phyloP scores from a whole-genome alignment of 2,329 filamentous ascomycete species.

The Canariomyces notabilis region DNA sequence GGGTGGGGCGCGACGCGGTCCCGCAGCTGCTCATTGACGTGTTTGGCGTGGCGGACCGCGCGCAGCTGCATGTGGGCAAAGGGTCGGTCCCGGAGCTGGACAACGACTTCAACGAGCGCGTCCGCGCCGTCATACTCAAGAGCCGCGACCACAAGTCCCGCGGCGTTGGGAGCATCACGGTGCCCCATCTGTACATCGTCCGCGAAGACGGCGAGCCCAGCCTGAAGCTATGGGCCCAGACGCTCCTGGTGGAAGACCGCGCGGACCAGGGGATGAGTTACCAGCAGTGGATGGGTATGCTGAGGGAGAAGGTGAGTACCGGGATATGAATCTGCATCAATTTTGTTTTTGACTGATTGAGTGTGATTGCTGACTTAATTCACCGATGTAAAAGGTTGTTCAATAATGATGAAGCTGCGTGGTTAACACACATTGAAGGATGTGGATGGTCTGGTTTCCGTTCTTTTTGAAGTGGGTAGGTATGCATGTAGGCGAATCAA shows the following conservation, averaged over 20 bases:
- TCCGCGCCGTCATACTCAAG: slow-evolving; percentile 87
- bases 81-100: slow-evolving; percentile 79
- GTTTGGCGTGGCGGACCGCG: slow-evolving; percentile 80
- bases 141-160: slow-evolving; percentile 80
- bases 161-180: slow-evolving; percentile 86
- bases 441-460: too few species aligned
- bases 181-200: slow-evolving; percentile 88
- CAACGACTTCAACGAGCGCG: slow-evolving; percentile 93
- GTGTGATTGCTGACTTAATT: slow-evolving; percentile 9
- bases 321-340: too few species aligned
- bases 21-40: slow-evolving; percentile 84
- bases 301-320: slow-evolving; percentile 81
- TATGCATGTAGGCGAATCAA: too few species aligned
- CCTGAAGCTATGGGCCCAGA: slow-evolving; percentile 94
- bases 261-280: slow-evolving; percentile 91
- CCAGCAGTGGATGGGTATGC: slow-evolving; percentile 83
- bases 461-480: too few species aligned
- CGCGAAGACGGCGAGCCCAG: slow-evolving; percentile 94
- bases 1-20: slow-evolving; percentile 89
- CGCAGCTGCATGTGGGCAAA: slow-evolving; percentile 87
- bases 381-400: slow-evolving; percentile 20
- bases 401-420: slow-evolving; percentile 23
- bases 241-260: slow-evolving; percentile 87
- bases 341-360: too few species aligned
- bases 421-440: too few species aligned